phyloP scores from a whole-genome alignment of 495 filamentous ascomycete genomes.

The Neurospora sp. region DNA sequence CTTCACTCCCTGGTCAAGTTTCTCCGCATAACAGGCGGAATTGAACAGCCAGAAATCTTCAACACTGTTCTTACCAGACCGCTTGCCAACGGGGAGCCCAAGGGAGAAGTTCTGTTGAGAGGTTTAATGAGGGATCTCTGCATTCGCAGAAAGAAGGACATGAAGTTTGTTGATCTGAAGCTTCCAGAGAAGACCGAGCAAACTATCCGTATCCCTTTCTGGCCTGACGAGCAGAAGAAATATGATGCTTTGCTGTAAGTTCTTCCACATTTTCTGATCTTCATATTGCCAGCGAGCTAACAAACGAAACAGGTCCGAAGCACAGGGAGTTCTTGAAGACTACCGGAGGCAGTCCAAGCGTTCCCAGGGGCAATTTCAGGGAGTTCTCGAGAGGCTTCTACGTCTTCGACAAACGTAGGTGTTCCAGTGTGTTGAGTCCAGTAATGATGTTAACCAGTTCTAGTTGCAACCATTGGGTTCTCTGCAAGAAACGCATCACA shows the following conservation, averaged over 20 bases:
- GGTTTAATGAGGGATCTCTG: slow-evolving; percentile 75
- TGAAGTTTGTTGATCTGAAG: slow-evolving; percentile 78
- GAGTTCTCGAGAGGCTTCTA: slow-evolving; percentile 69
- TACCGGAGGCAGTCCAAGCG: slow-evolving; percentile 38
- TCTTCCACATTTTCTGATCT: slow-evolving; percentile 17
- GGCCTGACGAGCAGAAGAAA: slow-evolving; percentile 63
- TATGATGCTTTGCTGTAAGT: slow-evolving; percentile 61
- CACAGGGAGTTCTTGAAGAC: slow-evolving; percentile 56
- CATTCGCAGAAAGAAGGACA: slow-evolving; percentile 76
- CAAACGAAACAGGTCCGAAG: slow-evolving; percentile 48
- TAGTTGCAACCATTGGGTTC: slow-evolving; percentile 69
- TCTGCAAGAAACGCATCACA: slow-evolving; percentile 65
- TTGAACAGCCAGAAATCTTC: slow-evolving; percentile 68
- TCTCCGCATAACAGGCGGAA: slow-evolving; percentile 64
- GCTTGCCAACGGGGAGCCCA: slow-evolving; percentile 43
- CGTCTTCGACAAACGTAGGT: slow-evolving; percentile 63
- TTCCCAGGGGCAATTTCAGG: slow-evolving; percentile 38
- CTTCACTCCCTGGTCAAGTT: slow-evolving; percentile 75
- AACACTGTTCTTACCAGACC: slow-evolving; percentile 64
- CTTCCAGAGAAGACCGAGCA: slow-evolving; percentile 73
- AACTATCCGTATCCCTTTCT: slow-evolving; percentile 68
- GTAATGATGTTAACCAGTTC: slow-evolving; percentile 1
- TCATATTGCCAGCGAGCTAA: not conserved
- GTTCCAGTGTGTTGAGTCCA: not conserved
- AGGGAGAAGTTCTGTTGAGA: slow-evolving; percentile 55